Evolutionary conservation across 305 asterid genomes (phyloP).

Genomic region (Petunia hybrid): DNA sequence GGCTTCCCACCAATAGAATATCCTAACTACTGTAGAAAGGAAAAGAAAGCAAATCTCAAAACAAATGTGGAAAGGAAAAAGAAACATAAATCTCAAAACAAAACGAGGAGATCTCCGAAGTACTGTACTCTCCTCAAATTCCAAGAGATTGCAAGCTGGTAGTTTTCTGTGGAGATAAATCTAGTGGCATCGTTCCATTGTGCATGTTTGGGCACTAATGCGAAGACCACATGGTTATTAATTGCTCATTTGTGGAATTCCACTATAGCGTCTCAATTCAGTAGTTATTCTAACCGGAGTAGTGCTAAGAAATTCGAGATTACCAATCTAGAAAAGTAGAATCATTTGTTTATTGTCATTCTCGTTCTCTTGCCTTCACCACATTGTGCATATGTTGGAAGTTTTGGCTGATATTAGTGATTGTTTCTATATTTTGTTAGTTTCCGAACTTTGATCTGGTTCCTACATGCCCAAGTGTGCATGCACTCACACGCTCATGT

Average conservation of each 20-base stretch:
- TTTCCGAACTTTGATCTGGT: slow-evolving; percentile 25
- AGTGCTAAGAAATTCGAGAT: background rate
- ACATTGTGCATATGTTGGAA: slow-evolving; percentile 5
- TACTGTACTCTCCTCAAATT: slow-evolving; percentile 15
- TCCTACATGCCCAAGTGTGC: slow-evolving; percentile 9
- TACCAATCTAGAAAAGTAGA: background rate
- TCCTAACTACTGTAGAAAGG: background rate
- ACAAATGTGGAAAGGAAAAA: background rate
- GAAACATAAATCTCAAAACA: slow-evolving; percentile 5
- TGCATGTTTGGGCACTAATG: background rate
- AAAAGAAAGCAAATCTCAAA: background rate
- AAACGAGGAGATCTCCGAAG: slow-evolving; percentile 1
- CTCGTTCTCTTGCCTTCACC: background rate
- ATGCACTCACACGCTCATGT: background rate
- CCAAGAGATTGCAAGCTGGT: slow-evolving; percentile 13
- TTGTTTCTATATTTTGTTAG: background rate
- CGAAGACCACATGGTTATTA: slow-evolving; percentile 14
- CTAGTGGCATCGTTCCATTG: background rate
- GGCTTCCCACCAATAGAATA: background rate
- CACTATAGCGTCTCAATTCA: slow-evolving; percentile 8
- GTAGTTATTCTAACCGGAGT: background rate
- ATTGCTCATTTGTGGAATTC: background rate
- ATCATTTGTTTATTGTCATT: background rate
- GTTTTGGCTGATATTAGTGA: background rate
- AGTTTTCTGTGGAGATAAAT: slow-evolving; percentile 5